Conservation (phyloP, 208 protist genomes). For the Leishmania turanica region DNA sequence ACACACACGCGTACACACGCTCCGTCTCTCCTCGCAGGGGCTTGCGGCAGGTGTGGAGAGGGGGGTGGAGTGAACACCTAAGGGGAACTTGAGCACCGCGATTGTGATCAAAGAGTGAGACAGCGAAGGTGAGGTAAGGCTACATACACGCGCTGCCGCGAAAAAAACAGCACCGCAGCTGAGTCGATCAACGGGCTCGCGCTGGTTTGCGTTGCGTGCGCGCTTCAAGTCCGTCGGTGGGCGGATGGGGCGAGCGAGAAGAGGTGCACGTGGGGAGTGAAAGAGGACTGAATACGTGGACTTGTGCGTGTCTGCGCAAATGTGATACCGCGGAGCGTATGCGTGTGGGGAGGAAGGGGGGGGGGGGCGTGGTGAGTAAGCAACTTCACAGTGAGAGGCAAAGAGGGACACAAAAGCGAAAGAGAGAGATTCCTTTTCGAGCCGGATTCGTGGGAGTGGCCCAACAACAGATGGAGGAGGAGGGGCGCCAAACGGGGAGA, state of each 20-base stretch:
- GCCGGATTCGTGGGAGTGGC: no score
- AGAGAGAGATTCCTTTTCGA: no score
- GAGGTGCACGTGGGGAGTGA: neutral
- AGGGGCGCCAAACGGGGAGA: no score
- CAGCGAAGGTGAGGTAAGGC: neutral
- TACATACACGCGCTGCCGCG: neutral
- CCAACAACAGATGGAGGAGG: no score
- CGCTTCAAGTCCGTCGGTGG: neutral
- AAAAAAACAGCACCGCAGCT: neutral
- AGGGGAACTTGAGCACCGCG: neutral
- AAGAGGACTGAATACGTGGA: neutral
- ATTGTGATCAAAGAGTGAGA: neutral
- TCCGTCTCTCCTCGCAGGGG: neutral
- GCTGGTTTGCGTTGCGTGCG: neutral
- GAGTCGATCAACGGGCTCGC: neutral
- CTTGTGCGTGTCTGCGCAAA: neutral
- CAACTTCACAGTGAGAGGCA: neutral
- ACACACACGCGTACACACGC: neutral
- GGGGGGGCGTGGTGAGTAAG: neutral
- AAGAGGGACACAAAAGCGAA: neutral
- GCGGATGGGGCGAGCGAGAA: neutral
- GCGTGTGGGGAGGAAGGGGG: neutral
- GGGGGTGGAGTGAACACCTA: neutral
- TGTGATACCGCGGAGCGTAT: neutral
- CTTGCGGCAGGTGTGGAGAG: no score